Conservation (phyloP, 192 early-diverging fungal genomes). For the Coemansia sp. region DNA sequence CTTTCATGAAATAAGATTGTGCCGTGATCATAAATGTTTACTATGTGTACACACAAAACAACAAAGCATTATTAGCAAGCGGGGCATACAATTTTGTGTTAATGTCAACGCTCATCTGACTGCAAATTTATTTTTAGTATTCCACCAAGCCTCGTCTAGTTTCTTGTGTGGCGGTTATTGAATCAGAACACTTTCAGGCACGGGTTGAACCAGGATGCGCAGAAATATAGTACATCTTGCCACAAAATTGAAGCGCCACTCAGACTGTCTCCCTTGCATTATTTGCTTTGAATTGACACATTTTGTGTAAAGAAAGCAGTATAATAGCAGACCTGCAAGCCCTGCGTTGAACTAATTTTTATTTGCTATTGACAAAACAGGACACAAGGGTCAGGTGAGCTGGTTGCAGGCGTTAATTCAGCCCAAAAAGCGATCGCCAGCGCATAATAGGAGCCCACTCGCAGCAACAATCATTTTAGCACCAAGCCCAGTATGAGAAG, state of each 20-base stretch:
- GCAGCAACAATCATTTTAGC: neutral
- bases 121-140: neutral
- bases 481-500: neutral
- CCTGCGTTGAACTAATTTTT: constrained; percentile 1
- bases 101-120: neutral
- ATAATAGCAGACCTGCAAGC: neutral
- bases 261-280: constrained; percentile 1
- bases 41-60: neutral
- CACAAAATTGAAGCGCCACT: neutral
- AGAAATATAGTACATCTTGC: neutral
- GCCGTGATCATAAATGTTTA: neutral
- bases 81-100: neutral
- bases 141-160: neutral
- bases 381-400: neutral
- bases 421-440: neutral
- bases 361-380: neutral
- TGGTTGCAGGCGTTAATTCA: constrained; percentile 1
- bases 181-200: neutral
- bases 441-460: neutral
- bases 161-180: neutral
- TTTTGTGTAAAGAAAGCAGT: neutral
- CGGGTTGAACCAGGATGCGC: neutral
- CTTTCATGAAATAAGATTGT: neutral
- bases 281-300: neutral
- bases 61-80: neutral